Conservation (phyloP, 257 asterid species). For the Anisodus tanguticus region DNA sequence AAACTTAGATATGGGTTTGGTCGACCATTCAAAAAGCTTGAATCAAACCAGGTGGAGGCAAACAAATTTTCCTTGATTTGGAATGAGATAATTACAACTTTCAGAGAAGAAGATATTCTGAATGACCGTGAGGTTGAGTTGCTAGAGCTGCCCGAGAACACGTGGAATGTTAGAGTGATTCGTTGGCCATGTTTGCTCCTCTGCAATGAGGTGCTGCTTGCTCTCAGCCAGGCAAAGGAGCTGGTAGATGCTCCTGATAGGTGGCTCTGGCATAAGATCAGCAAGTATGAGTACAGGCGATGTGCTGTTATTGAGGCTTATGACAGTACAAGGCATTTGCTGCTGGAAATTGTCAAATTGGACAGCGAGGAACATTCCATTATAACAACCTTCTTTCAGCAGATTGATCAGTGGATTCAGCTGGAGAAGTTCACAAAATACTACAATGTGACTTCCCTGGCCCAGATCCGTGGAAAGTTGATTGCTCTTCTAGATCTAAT, state of each 20-base stretch:
- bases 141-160: constrained; percentile 89
- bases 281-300: constrained; percentile 90
- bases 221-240: constrained; percentile 95
- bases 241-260: constrained; percentile 95
- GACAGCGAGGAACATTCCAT: constrained; percentile 88
- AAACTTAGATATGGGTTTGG: constrained; percentile 96
- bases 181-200: constrained; percentile 99
- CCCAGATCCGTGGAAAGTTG: constrained; percentile 71
- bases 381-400: constrained; percentile 78
- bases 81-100: constrained; percentile 84
- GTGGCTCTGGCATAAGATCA: constrained; percentile 93
- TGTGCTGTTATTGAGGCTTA: constrained; percentile 94
- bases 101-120: constrained; percentile 94
- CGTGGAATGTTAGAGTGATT: constrained; percentile 92
- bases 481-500: constrained; percentile 72
- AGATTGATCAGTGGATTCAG: constrained; percentile 77
- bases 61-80: constrained; percentile 95
- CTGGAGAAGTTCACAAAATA: constrained; percentile 84
- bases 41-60: constrained; percentile 93
- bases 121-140: constrained; percentile 91
- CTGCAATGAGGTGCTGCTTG: constrained; percentile 89
- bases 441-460: constrained; percentile 69
- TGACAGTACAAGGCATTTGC: constrained; percentile 73
- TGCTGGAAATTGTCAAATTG: constrained; percentile 69
- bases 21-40: constrained; percentile 89